phyloP scores from a whole-genome alignment of 495 filamentous ascomycete genomes.

The Trichoderma reesei region DNA sequence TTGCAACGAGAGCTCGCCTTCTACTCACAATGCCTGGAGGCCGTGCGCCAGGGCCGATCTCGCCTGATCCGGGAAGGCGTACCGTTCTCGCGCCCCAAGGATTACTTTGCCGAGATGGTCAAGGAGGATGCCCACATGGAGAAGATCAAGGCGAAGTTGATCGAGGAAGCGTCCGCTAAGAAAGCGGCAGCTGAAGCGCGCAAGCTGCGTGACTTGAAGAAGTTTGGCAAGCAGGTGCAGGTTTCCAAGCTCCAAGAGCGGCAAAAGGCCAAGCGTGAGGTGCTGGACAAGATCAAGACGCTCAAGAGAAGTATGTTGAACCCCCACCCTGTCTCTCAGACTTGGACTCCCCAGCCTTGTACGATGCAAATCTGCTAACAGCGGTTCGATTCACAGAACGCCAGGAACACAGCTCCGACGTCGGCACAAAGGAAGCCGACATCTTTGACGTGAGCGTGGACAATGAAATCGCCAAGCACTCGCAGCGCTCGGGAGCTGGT shows the following conservation, averaged over 20 bases:
- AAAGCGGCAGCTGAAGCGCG: constrained; percentile 87
- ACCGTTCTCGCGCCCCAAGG: constrained; percentile 75
- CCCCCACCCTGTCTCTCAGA: not conserved
- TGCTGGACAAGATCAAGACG: constrained; percentile 82
- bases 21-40: constrained; percentile 80
- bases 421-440: constrained; percentile 64
- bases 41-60: constrained; percentile 58
- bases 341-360: not conserved
- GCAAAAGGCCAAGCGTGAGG: constrained; percentile 79
- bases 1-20: constrained; percentile 82
- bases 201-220: constrained; percentile 90
- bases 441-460: constrained; percentile 94
- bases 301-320: constrained; percentile 77
- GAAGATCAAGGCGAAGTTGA: constrained; percentile 84
- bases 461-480: constrained; percentile 48
- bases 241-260: constrained; percentile 91
- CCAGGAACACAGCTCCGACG: constrained; percentile 50
- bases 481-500: constrained; percentile 27
- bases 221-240: constrained; percentile 98
- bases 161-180: constrained; percentile 83
- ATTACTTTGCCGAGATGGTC: constrained; percentile 98
- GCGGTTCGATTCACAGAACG: constrained; percentile 53
- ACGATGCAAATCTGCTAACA: not conserved
- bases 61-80: constrained; percentile 72
- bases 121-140: constrained; percentile 98